Evolutionary conservation across 75 land plant species (phyloP).

Genomic region (Cupressus sempervirens): DNA sequence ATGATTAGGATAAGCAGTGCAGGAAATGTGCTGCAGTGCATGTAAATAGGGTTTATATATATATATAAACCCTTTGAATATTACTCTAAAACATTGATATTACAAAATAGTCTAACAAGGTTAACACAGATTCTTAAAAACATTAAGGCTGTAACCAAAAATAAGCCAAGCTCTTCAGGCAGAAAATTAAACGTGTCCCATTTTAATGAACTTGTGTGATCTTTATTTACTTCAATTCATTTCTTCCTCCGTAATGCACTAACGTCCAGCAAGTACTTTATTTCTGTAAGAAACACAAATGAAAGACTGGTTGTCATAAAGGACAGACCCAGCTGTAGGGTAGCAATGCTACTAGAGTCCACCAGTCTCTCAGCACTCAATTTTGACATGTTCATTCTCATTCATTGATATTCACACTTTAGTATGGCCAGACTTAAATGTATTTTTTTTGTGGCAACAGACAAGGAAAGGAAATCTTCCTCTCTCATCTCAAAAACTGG

Average conservation of each 20-base stretch:
- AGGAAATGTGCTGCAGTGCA: background rate
- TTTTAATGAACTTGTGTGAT: background rate
- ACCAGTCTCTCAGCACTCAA: background rate
- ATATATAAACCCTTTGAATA: background rate
- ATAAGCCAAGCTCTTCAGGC: background rate
- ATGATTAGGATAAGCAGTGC: background rate
- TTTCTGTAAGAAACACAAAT: background rate
- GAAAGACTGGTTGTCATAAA: background rate
- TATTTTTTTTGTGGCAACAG: background rate
- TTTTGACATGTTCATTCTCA: background rate
- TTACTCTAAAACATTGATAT: too few relatives aligned
- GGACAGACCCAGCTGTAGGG: background rate
- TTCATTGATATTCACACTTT: too few relatives aligned
- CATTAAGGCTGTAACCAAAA: too few relatives aligned
- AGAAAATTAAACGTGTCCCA: background rate
- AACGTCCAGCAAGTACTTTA: background rate
- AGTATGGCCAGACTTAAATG: background rate
- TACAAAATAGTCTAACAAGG: too few relatives aligned
- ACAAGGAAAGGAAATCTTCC: background rate
- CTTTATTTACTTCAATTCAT: background rate
- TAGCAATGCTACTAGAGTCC: background rate
- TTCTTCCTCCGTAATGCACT: background rate
- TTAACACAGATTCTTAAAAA: too few relatives aligned
- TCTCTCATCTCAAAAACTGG: background rate
- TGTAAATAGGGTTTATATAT: background rate